These are phyloP conservation scores for Nitzschia sp. DNA, from an alignment of 108 stramenopile species.

Conservation along the genomic window DNA sequence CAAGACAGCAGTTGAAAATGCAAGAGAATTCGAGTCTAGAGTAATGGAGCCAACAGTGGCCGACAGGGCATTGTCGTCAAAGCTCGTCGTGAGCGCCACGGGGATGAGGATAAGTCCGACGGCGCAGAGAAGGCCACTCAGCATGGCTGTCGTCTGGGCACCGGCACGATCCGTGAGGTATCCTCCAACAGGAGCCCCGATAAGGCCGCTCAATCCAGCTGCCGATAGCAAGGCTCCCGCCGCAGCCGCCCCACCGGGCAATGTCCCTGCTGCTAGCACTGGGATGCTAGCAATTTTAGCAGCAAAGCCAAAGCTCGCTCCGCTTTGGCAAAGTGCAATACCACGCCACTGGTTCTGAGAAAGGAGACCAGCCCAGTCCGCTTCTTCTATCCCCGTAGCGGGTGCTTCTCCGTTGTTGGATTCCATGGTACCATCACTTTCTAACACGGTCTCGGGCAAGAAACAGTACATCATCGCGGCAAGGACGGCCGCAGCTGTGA, in stretches of 20 bases:
- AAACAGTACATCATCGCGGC: constrained; percentile 55
- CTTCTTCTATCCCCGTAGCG: constrained; percentile 3
- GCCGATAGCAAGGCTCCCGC: constrained; percentile 71
- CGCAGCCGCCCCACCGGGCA: constrained; percentile 67
- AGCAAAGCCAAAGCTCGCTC: constrained; percentile 70
- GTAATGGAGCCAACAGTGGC: constrained; percentile 3
- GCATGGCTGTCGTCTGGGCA: constrained; percentile 41
- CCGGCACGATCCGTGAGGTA: constrained; percentile 50
- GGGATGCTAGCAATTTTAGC: constrained; percentile 79
- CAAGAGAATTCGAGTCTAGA: constrained; percentile 24
- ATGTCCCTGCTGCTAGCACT: constrained; percentile 47
- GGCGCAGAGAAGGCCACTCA: constrained; percentile 51
- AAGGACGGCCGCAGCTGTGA: constrained; percentile 62
- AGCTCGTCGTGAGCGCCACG: constrained; percentile 34
- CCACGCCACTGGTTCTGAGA: constrained; percentile 54
- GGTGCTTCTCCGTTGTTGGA: background rate
- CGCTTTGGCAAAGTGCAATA: constrained; percentile 60
- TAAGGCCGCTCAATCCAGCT: constrained; percentile 63
- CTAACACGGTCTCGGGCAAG: constrained; percentile 63
- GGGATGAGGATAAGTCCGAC: constrained; percentile 52
- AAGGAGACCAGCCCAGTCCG: constrained; percentile 59
- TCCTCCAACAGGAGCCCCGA: constrained; percentile 72
- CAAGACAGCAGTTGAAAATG: constrained; percentile 54
- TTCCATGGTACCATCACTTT: background rate
- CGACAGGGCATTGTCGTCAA: background rate